phyloP scores from a whole-genome alignment of 2,329 filamentous ascomycete genomes.

The Cladophialophora yegresii region DNA sequence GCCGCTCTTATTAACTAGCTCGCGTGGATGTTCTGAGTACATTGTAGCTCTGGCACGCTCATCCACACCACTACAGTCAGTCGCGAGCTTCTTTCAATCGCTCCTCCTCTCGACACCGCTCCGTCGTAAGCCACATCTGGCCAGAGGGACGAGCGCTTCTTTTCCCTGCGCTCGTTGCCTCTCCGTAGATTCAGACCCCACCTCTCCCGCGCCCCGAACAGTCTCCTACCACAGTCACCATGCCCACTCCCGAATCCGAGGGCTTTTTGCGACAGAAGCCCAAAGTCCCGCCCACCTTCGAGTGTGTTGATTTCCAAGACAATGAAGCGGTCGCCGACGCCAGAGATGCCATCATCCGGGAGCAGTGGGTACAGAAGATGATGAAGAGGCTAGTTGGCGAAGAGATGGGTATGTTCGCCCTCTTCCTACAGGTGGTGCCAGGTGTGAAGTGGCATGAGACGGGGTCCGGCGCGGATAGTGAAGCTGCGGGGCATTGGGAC shows the following conservation, averaged over 20 bases:
- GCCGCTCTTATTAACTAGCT: neutral
- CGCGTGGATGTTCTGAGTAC: neutral
- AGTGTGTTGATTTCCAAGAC: constrained; percentile 68
- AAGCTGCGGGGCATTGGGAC: neutral
- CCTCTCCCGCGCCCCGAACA: constrained; percentile 2
- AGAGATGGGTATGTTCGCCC: constrained; percentile 62
- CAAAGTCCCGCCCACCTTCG: constrained; percentile 65
- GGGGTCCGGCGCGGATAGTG: neutral
- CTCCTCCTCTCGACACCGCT: neutral
- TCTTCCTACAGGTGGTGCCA: neutral
- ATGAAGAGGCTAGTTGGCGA: constrained; percentile 67
- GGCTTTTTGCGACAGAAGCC: constrained; percentile 67
- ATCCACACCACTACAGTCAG: neutral
- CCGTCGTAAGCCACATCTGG: neutral
- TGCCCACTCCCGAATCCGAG: constrained; percentile 67
- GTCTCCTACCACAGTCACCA: constrained; percentile 41
- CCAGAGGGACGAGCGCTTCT: constrained; percentile 1
- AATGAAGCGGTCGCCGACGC: constrained; percentile 64
- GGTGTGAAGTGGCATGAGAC: neutral
- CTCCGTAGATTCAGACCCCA: neutral
- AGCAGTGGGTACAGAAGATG: constrained; percentile 70
- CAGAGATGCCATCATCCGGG: constrained; percentile 65
- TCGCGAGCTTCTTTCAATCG: neutral
- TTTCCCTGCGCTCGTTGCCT: neutral
- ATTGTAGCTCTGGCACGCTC: neutral